These are phyloP conservation scores for Fusarium sp. DNA, from an alignment of 2,329 filamentous ascomycete species.

Conservation along the genomic window DNA sequence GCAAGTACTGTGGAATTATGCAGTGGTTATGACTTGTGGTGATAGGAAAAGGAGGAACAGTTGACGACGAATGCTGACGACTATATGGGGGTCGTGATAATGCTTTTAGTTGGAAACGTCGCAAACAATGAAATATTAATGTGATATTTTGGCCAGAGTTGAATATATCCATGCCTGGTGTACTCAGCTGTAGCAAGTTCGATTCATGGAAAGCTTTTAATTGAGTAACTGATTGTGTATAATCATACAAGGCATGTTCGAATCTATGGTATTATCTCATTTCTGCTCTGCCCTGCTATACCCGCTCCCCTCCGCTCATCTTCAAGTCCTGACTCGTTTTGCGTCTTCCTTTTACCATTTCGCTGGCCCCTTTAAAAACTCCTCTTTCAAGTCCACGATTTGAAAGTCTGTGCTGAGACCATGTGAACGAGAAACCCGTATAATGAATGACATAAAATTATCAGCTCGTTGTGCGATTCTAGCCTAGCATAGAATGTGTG, in stretches of 20 bases:
- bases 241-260: conserved; percentile 31
- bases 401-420: conserved; percentile 4
- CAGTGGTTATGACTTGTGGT: background rate
- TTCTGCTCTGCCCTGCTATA: background rate
- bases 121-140: background rate
- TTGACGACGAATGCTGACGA: background rate
- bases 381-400: conserved; percentile 29
- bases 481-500: conserved; percentile 63
- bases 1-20: background rate
- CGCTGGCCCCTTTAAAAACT: conserved; percentile 33
- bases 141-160: background rate
- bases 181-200: background rate
- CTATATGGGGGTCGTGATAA: background rate
- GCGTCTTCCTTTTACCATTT: conserved; percentile 33
- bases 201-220: background rate
- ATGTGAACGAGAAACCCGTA: conserved; percentile 11
- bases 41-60: background rate
- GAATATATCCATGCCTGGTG: background rate
- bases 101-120: background rate
- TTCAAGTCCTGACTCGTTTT: conserved; percentile 6
- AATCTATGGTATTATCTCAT: conserved; percentile 39
- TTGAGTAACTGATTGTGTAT: conserved; percentile 7
- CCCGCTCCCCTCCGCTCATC: background rate
- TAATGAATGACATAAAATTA: conserved; percentile 31
- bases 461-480: conserved; percentile 16